These are phyloP conservation scores for Spongiforma sp. DNA, from an alignment of 1,284 basidiomycete genomes.

Conservation along the genomic window DNA sequence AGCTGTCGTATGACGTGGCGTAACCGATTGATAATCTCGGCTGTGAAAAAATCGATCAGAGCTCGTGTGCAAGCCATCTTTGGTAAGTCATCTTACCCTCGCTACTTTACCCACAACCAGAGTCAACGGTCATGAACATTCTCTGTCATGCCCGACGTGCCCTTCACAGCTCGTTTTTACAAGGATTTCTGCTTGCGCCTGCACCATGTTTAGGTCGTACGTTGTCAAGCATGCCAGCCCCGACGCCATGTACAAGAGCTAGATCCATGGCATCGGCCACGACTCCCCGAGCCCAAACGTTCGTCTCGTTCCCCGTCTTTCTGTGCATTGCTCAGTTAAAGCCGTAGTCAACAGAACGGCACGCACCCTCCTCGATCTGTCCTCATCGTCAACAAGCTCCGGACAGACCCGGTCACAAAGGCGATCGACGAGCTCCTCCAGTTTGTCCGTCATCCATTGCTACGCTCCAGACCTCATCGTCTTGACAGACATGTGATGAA, in stretches of 20 bases:
- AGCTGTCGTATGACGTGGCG: too few relatives aligned
- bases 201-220: conserved; percentile 8
- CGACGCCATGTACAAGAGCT: conserved; percentile 12
- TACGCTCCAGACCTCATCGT: background rate
- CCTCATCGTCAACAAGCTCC: conserved; percentile 77
- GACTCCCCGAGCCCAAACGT: conserved; percentile 28
- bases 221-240: background rate
- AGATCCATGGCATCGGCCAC: conserved; percentile 16
- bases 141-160: conserved; percentile 26
- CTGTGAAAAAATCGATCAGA: conserved; percentile 14
- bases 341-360: conserved; percentile 31
- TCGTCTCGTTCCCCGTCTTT: conserved; percentile 22
- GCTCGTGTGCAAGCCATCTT: conserved; percentile 15
- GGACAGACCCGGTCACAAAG: conserved; percentile 73
- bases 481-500: conserved; percentile 60
- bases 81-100: conserved; percentile 18
- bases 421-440: conserved; percentile 74
- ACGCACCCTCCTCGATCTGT: conserved; percentile 47
- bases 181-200: conserved; percentile 11
- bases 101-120: conserved; percentile 5
- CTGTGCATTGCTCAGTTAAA: conserved; percentile 30
- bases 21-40: background rate
- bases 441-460: conserved; percentile 46
- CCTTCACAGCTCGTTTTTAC: conserved; percentile 31
- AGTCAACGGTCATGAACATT: conserved; percentile 25